These are phyloP conservation scores for Sophora flavescens DNA, from an alignment of 306 rosid species.

Conservation along the genomic window DNA sequence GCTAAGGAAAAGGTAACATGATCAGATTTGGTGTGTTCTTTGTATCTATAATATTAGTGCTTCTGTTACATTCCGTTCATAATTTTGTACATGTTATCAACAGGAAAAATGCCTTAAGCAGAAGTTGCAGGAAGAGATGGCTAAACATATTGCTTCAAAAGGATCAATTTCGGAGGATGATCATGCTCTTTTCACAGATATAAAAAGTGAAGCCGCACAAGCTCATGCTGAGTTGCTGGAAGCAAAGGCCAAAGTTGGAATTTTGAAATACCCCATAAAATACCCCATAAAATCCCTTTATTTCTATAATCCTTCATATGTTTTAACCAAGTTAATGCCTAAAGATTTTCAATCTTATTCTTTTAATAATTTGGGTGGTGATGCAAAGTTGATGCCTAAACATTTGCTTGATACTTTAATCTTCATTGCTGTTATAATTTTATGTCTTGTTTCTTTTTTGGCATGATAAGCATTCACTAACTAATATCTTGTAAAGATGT, in stretches of 20 bases:
- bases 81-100: conserved; percentile 24
- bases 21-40: neutral
- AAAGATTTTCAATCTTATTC: conserved; percentile 4
- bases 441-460: neutral
- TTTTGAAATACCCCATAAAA: too few relatives aligned
- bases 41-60: neutral
- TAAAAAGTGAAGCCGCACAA: conserved; percentile 62
- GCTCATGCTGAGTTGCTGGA: conserved; percentile 65
- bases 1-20: conserved; percentile 53
- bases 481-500: neutral
- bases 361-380: neutral
- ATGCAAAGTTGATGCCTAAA: too few relatives aligned
- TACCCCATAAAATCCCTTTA: too few relatives aligned
- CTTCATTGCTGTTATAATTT: neutral
- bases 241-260: conserved; percentile 52
- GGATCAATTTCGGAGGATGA: conserved; percentile 42
- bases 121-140: conserved; percentile 50
- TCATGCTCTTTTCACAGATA: conserved; percentile 45
- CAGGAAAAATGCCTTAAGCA: conserved; percentile 48
- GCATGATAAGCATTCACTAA: neutral
- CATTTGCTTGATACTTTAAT: neutral
- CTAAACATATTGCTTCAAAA: conserved; percentile 47
- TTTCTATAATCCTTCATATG: too few relatives aligned
- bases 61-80: neutral
- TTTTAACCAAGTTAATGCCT: conserved; percentile 4